These are phyloP conservation scores for Naganishia onofrii DNA, from an alignment of 768 basidiomycete species.

Conservation along the genomic window DNA sequence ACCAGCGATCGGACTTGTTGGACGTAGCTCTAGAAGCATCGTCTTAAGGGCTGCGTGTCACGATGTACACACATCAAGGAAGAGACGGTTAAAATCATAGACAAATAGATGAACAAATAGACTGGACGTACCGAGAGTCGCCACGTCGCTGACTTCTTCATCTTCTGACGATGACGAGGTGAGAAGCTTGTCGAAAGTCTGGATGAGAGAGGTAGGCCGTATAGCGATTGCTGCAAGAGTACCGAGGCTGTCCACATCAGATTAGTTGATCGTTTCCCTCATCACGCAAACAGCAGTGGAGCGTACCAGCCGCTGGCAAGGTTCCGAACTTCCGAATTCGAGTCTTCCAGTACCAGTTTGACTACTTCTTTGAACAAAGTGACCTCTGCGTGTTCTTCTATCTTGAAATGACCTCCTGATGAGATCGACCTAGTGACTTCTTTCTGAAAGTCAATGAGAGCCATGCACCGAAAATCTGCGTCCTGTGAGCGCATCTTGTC, in stretches of 20 bases:
- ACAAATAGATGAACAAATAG: conserved; percentile 30
- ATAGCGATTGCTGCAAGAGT: conserved; percentile 21
- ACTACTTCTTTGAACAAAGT: conserved; percentile 81
- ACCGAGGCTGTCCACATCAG: conserved; percentile 10
- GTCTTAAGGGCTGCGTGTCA: conserved; percentile 65
- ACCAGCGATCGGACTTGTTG: conserved; percentile 72
- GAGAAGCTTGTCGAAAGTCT: conserved; percentile 67
- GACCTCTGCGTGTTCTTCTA: conserved; percentile 81
- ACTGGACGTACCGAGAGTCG: conserved; percentile 68
- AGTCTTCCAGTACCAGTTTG: conserved; percentile 75
- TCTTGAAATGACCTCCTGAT: conserved; percentile 58
- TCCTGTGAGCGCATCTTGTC: conserved; percentile 22
- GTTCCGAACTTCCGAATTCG: conserved; percentile 97
- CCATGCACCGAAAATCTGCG: conserved; percentile 69
- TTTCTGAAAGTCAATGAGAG: conserved; percentile 75
- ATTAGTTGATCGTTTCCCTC: not conserved
- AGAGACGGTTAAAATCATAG: conserved; percentile 16
- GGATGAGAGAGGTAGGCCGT: conserved; percentile 12
- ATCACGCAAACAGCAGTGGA: not conserved
- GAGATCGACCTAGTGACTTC: conserved; percentile 4
- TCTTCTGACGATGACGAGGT: conserved; percentile 80
- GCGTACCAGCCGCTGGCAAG: conserved; percentile 89
- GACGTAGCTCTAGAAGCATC: conserved; percentile 83
- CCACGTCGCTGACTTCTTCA: conserved; percentile 90
- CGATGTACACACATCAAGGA: not conserved